These are phyloP conservation scores for Colletotrichum noveboracense DNA, from an alignment of 2,329 filamentous ascomycete genomes.

Conservation along the genomic window DNA sequence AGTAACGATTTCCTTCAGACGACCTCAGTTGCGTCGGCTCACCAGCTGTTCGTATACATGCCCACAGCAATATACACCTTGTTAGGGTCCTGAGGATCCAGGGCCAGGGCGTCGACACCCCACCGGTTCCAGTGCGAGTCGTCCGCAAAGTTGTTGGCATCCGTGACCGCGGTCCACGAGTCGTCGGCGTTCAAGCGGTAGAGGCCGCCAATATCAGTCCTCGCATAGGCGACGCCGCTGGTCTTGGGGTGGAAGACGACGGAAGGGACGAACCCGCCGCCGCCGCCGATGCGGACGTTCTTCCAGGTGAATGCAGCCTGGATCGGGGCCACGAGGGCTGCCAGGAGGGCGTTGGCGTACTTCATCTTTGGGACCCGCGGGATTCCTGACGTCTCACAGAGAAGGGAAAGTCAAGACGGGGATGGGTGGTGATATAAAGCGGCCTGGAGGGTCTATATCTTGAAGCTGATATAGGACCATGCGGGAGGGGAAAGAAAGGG, in stretches of 20 bases:
- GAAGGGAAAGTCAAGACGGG: background rate
- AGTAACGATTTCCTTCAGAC: background rate
- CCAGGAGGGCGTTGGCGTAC: conserved; percentile 3
- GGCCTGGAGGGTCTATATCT: background rate
- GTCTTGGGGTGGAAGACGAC: conserved; percentile 60
- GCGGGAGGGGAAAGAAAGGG: background rate
- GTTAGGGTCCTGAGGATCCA: conserved; percentile 57
- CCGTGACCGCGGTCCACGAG: conserved; percentile 58
- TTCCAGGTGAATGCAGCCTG: conserved; percentile 49
- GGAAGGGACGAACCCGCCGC: conserved; percentile 62
- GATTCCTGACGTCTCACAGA: background rate
- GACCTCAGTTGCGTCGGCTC: background rate
- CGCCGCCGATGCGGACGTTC: conserved; percentile 58
- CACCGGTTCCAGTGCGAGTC: conserved; percentile 56
- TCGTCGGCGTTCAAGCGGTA: conserved; percentile 62
- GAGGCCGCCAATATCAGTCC: conserved; percentile 63
- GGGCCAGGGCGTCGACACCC: conserved; percentile 62
- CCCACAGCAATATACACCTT: conserved; percentile 60
- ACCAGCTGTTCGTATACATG: conserved; percentile 64
- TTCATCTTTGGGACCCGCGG: conserved; percentile 5
- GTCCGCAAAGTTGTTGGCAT: conserved; percentile 41
- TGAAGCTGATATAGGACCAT: background rate
- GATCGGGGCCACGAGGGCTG: conserved; percentile 26
- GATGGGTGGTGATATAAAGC: background rate
- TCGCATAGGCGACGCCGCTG: conserved; percentile 58